A percentile compares a stretch with the other conserved stretches of the same genome.
These are phyloP conservation scores for Withania somnifera DNA, from an alignment of 305 asterid genomes.

Conservation along the genomic window DNA sequence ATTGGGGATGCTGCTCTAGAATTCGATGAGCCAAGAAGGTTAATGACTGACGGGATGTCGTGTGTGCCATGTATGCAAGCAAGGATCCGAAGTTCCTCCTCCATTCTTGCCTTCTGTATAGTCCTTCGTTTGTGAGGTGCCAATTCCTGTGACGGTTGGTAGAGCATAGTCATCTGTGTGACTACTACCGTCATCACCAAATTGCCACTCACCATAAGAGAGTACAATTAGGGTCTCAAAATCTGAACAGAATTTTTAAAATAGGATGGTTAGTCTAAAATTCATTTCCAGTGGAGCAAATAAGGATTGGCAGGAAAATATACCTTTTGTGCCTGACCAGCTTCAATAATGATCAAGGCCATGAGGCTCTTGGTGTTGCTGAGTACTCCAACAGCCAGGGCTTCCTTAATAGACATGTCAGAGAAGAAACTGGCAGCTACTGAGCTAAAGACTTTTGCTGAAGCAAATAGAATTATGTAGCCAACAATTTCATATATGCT, in stretches of 20 bases:
- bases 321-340: slow-evolving; percentile 68
- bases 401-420: slow-evolving; percentile 36
- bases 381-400: slow-evolving; percentile 52
- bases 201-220: slow-evolving; percentile 52
- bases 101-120: slow-evolving; percentile 51
- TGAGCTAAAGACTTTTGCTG: slow-evolving; percentile 40
- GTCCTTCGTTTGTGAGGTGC: slow-evolving; percentile 63
- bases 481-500: slow-evolving; percentile 15
- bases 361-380: slow-evolving; percentile 58
- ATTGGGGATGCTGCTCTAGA: slow-evolving; percentile 44
- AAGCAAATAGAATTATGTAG: slow-evolving; percentile 24
- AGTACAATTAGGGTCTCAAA: slow-evolving; percentile 40
- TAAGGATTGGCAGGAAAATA: not conserved
- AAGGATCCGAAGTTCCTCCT: slow-evolving; percentile 59
- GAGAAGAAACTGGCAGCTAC: slow-evolving; percentile 21
- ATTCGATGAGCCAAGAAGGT: slow-evolving; percentile 61
- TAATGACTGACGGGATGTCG: slow-evolving; percentile 48
- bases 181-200: slow-evolving; percentile 55
- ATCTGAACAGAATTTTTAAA: slow-evolving; percentile 26
- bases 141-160: slow-evolving; percentile 30
- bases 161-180: slow-evolving; percentile 38
- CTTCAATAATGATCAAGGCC: slow-evolving; percentile 67
- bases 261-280: not conserved
- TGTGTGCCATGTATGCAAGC: slow-evolving; percentile 57
- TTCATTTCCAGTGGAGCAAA: not conserved